Evolutionary conservation across 306 rosid species (phyloP).

Genomic region (Prunus davidiana): DNA sequence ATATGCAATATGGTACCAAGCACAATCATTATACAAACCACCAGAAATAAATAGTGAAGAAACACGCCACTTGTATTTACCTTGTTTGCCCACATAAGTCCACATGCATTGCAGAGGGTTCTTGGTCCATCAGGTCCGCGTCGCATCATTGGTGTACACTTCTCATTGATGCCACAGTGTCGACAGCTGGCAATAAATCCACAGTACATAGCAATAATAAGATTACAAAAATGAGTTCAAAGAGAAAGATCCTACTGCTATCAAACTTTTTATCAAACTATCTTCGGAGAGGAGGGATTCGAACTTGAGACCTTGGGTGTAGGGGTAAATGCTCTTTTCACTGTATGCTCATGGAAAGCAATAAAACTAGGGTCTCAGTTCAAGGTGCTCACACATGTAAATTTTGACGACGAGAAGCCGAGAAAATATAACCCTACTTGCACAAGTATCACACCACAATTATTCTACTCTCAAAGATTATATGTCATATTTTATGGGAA

Average conservation of each 20-base stretch:
- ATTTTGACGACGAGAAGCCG: no score
- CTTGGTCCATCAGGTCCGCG: constrained; percentile 88
- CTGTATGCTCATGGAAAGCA: no score
- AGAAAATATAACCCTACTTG: no score
- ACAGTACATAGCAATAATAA: constrained; percentile 14
- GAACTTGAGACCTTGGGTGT: not conserved
- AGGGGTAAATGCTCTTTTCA: not conserved
- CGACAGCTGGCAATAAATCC: constrained; percentile 47
- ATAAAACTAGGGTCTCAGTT: no score
- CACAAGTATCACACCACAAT: no score
- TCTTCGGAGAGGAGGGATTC: not conserved
- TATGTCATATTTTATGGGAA: no score
- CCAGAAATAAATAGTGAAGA: not conserved
- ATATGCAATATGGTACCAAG: not conserved
- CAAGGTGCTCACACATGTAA: no score
- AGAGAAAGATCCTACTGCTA: not conserved
- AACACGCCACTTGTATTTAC: constrained; percentile 31
- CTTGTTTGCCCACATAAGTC: constrained; percentile 92
- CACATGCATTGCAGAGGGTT: constrained; percentile 83
- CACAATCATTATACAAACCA: not conserved
- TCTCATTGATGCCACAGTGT: constrained; percentile 74
- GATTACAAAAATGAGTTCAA: constrained; percentile 6
- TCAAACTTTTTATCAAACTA: not conserved
- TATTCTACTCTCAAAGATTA: no score
- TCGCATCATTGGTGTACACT: constrained; percentile 77